Evolutionary conservation across 306 rosid genomes (phyloP).

Genomic region (Sophora flavescens): DNA sequence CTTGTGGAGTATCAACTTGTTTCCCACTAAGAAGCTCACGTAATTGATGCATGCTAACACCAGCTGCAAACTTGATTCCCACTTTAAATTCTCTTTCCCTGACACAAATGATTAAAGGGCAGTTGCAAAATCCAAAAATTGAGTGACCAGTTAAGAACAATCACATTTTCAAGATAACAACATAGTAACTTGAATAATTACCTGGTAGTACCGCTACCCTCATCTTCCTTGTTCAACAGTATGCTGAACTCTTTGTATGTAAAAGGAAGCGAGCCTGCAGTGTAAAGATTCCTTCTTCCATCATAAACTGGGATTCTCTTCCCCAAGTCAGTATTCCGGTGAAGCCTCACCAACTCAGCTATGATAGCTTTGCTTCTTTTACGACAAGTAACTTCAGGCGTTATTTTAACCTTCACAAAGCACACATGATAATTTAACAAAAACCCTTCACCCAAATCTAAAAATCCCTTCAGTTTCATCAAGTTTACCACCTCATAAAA

Average conservation of each 20-base stretch:
- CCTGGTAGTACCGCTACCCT: constrained; percentile 46
- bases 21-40: constrained; percentile 58
- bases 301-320: constrained; percentile 57
- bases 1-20: constrained; percentile 54
- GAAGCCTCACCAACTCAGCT: constrained; percentile 57
- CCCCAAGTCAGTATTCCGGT: constrained; percentile 48
- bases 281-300: constrained; percentile 60
- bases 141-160: background rate
- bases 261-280: constrained; percentile 64
- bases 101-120: constrained; percentile 10
- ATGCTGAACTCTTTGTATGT: constrained; percentile 51
- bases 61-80: constrained; percentile 50
- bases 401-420: constrained; percentile 52
- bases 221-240: constrained; percentile 43
- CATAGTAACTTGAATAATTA: constrained; percentile 9
- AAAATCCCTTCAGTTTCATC: background rate
- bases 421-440: background rate
- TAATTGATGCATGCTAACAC: constrained; percentile 57
- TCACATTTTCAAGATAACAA: background rate
- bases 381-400: constrained; percentile 55
- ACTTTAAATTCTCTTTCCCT: constrained; percentile 55
- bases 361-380: constrained; percentile 54
- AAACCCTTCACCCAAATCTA: background rate
- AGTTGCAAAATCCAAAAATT: constrained; percentile 23
- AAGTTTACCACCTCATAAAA: background rate